Evolutionary conservation across 108 stramenopile species (phyloP).

Genomic region (Cyclotella choctawhatcheeana): DNA sequence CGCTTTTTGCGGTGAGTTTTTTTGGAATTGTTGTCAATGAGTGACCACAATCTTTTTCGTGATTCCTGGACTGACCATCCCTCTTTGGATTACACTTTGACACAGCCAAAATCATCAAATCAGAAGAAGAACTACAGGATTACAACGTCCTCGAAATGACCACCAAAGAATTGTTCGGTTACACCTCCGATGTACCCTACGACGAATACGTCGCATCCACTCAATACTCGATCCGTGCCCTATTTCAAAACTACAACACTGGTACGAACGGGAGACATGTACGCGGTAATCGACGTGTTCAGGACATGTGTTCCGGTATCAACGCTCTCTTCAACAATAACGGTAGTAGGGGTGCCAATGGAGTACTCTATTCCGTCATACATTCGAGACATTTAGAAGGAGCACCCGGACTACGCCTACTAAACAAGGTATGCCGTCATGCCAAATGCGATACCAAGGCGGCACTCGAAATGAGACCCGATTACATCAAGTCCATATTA

Average conservation of each 20-base stretch:
- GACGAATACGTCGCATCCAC: conserved; percentile 30
- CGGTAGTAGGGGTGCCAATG: too few species aligned
- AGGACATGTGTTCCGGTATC: conserved; percentile 31
- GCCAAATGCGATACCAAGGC: conserved; percentile 30
- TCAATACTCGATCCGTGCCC: conserved; percentile 1
- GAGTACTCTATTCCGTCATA: conserved; percentile 22
- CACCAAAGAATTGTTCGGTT: conserved; percentile 32
- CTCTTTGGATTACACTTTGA: neutral
- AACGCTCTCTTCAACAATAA: conserved; percentile 28
- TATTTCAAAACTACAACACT: conserved; percentile 41
- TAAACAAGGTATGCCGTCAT: neutral
- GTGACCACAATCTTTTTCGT: neutral
- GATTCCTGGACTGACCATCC: neutral
- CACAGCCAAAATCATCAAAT: conserved; percentile 14
- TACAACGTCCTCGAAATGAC: conserved; percentile 5
- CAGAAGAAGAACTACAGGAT: conserved; percentile 14
- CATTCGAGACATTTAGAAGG: conserved; percentile 32
- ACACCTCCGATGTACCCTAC: conserved; percentile 11
- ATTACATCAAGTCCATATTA: conserved; percentile 48
- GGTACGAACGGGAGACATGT: conserved; percentile 4
- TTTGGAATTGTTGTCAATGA: neutral
- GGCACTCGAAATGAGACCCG: conserved; percentile 43
- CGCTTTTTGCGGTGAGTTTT: conserved; percentile 18
- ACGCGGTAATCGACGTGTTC: neutral
- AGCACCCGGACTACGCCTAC: neutral